Base-by-base conservation (phyloP, 495 filamentous ascomycete genomes). In the Patellaria atrata region DNA sequence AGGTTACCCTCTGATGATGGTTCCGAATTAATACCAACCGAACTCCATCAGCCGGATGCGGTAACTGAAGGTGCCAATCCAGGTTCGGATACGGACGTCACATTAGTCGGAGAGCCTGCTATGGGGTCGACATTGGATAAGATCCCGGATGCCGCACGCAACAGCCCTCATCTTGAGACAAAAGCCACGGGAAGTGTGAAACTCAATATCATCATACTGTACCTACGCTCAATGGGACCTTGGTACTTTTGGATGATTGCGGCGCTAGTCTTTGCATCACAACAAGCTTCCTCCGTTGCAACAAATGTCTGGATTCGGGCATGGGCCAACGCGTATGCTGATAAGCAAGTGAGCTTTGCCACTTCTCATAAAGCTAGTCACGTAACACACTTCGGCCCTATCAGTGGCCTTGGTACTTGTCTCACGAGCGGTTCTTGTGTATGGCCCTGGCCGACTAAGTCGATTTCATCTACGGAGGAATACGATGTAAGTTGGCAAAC, bases 191-290 rank as follows among this genome's bases (percentile, higher is more conserved):
- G 89, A 22, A 75, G 84, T 22, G 82, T 99, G 45, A 82, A 92
- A 51, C 78, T 79, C 69, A 63, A 65, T 17, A 83, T 92, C 29
- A 73, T 96, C 48, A 61, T 66, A 21, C 74, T 93, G 50, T 99
- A 94, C 54, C 65, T 99, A 13, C 52, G 53, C 14, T 68, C 84
- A 28, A 96, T 96, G 91, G 91, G 91, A 6, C 66, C 71, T 4
- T 94, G 86, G 85, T 82, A 81, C 65, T 99, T 85, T 51, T 99
- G 91, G 91, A 49, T 77, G 27, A 48, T 75, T 29, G 79, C 86
- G 14, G 53, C 75, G 14, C 30, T 71, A 0, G 70, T 82, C 26
- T 96, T 99, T 51, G 69, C 61, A 10, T 57, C 75, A 28, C 82
- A 94, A 51, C 87, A 96, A 52, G 45, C 91, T 18, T 76, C 76